Evolutionary conservation across 2,329 filamentous ascomycete genomes (phyloP), one percentile per base, ranked within the genome.

Genomic region (Exophiala lecanii-corni): DNA sequence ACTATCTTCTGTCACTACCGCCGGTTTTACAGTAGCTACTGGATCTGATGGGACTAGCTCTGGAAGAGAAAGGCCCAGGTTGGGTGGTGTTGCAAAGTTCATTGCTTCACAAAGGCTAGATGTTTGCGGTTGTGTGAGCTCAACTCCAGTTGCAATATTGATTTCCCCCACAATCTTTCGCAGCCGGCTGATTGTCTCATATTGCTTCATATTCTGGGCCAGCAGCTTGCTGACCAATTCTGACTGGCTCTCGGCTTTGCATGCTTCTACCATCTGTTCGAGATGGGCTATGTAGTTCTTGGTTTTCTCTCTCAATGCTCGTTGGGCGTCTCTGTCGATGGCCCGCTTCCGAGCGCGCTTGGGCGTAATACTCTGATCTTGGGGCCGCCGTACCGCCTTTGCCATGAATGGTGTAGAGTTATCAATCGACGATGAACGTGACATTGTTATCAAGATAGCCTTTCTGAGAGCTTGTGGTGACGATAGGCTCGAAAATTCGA

Each of bases 321-420:
- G 15, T 18, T 36, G 33, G 7, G 33, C 33, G 4, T 17, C 18
- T 36, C 33, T 4, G 20, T 36, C 33, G 4, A 9, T 15, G 7
- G 16, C 33, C n/a, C 33, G 6, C 33, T 36, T 36, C 20, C 33
- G 25, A n/a, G n/a, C 25, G 7, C 25, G 25, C n/a, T n/a, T n/a
- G n/a, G n/a, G n/a, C n/a, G n/a, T n/a, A n/a, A n/a, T n/a, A n/a
- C n/a, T n/a, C n/a, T n/a, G n/a, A n/a, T n/a, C n/a, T n/a, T n/a
- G n/a, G n/a, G n/a, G n/a, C n/a, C n/a, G n/a, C n/a, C n/a, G n/a
- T n/a, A n/a, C n/a, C n/a, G n/a, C n/a, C n/a, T n/a, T n/a, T n/a
- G n/a, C n/a, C n/a, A n/a, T n/a, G n/a, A n/a, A n/a, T n/a, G n/a
- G n/a, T n/a, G n/a, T n/a, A n/a, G n/a, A n/a, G n/a, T n/a, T n/a